Base-by-base conservation (phyloP, 2,329 filamentous ascomycete genomes). In the Cytospora chrysosperma region DNA sequence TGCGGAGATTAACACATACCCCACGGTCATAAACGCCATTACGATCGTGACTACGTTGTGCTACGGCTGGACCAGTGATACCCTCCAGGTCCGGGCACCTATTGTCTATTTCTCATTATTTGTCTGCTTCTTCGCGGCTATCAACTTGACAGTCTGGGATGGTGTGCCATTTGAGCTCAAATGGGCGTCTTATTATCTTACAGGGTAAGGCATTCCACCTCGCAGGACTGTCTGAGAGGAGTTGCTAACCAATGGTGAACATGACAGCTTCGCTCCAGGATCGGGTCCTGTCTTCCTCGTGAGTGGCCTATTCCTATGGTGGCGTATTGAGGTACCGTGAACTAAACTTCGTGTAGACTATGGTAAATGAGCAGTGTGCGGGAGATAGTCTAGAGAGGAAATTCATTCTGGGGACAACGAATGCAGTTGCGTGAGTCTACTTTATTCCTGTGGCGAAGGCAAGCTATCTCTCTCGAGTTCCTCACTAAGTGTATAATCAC, bases 1-100 rank as follows among this genome's bases (percentile, higher is more conserved):
- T 1, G 64, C 71, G 0, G 63, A 75, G 19, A 73, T 75, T 52
- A 74, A 75, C 65, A 72, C 69, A 0, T 72, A 71, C 30, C 71
- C 71, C 0, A 73, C 71, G 0, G 70, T 67, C 6, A 69, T 63
- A n/a, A 71, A 70, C 37, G 71, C 71, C 3, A 56, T 71, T 17
- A 70, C 69, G 1, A 71, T 71, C 27, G 56, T 72, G 1, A 70
- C 69, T 2, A 72, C 69, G 0, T 67, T 73, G 10, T 50, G 56
- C 12, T 72, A 73, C 43, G 71, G 70, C 26, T 73, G 71, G 70
- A 69, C 63, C 19, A 71, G 69, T 37, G 71, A 73, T 40, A 64
- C 68, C 1, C 27, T 72, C 1, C 71, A 70, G 58, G 65, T 71
- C 19, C 69, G 68, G 19, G 63, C 59, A 24, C 69, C 69, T 3